Evolutionary conservation across 805 yeast species (phyloP).

Genomic region (Komagataella kurtzmanii): DNA sequence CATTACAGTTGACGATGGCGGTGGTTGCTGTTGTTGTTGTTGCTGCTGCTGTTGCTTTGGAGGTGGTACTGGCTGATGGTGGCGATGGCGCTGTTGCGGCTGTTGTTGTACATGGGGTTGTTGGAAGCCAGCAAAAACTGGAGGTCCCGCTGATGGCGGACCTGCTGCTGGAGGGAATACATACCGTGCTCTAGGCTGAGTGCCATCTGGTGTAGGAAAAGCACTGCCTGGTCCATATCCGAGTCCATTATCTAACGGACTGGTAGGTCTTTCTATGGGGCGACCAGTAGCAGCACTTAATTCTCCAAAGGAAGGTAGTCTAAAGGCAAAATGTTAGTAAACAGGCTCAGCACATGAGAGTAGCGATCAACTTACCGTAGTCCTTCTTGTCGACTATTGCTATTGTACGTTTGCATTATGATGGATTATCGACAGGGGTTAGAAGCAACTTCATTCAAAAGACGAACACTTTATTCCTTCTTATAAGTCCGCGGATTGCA

Average conservation of each 20-base stretch:
- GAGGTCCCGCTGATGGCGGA: neutral
- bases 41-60: neutral
- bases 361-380: neutral
- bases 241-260: neutral
- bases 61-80: neutral
- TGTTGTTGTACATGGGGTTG: neutral
- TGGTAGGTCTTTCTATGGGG: neutral
- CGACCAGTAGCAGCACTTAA: constrained; percentile 1
- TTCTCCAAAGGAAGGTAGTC: constrained; percentile 8
- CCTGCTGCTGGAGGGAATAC: neutral
- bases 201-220: neutral
- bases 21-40: neutral
- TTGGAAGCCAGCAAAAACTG: neutral
- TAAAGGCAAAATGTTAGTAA: constrained; percentile 3
- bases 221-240: neutral
- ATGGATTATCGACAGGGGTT: neutral
- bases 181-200: neutral
- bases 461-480: neutral
- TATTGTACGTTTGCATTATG: neutral
- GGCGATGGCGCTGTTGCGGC: neutral
- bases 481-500: neutral
- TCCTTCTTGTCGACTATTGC: neutral
- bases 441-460: neutral
- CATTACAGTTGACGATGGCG: neutral
- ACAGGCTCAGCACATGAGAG: neutral